Conservation (phyloP, 495 filamentous ascomycete species). For the Penicillium samsonianum region DNA sequence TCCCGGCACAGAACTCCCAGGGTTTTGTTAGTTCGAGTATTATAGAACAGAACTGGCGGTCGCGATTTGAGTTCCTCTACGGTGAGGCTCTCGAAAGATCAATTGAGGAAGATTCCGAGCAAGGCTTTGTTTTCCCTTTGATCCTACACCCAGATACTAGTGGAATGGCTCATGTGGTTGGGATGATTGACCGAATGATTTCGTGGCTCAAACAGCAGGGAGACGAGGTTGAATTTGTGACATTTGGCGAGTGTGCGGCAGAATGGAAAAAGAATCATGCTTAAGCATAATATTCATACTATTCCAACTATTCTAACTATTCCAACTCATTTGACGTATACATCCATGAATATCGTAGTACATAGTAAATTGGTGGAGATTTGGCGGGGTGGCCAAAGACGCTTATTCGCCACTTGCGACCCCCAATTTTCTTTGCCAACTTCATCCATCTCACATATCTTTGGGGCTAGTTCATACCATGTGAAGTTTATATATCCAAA, state of each 20-base stretch:
- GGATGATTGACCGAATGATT: constrained; percentile 59
- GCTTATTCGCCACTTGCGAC: constrained; percentile 3
- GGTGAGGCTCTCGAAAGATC: constrained; percentile 23
- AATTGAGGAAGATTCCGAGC: constrained; percentile 33
- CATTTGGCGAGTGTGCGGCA: constrained; percentile 18
- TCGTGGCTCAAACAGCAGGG: constrained; percentile 52
- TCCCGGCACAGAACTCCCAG: constrained; percentile 51
- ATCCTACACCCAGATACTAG: constrained; percentile 62
- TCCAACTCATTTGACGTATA: too few species aligned
- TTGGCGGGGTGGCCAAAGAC: background rate
- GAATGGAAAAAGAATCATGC: constrained; percentile 19
- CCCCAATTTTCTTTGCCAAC: constrained; percentile 4
- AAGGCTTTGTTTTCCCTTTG: constrained; percentile 45
- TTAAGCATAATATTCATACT: background rate
- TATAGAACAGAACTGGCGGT: constrained; percentile 57
- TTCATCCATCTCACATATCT: background rate
- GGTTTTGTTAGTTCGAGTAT: constrained; percentile 54
- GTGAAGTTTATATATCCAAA: constrained; percentile 22
- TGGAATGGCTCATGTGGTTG: constrained; percentile 63
- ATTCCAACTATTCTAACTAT: too few species aligned
- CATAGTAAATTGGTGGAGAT: too few species aligned
- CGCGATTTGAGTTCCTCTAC: constrained; percentile 48
- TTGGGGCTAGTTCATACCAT: constrained; percentile 19
- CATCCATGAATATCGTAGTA: too few species aligned
- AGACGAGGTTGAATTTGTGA: constrained; percentile 19